phyloP scores from a whole-genome alignment of 768 basidiomycete genomes.

The Tulasnella sp. region DNA sequence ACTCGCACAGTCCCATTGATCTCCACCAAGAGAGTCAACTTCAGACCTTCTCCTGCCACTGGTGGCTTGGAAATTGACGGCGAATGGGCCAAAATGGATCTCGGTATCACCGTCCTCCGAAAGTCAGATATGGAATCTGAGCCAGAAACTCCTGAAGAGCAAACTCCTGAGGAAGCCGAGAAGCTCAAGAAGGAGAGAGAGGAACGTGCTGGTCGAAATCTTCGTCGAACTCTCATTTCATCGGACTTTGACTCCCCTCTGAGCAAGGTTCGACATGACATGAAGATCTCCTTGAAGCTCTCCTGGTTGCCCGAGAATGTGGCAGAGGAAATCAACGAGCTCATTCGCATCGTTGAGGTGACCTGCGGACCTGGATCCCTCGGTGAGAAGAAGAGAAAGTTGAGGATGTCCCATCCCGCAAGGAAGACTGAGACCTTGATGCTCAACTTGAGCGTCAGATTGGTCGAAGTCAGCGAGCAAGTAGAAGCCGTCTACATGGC shows the following conservation, averaged over 20 bases:
- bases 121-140: conserved; percentile 12
- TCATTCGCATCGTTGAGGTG: neutral
- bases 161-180: neutral
- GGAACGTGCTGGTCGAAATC: conserved; percentile 2
- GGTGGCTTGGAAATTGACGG: conserved; percentile 39
- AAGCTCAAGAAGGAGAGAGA: no score
- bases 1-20: conserved; percentile 15
- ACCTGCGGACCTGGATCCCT: neutral
- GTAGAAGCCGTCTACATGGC: conserved; percentile 10
- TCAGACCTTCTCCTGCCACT: conserved; percentile 24
- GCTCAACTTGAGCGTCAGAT: conserved; percentile 11
- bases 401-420: conserved; percentile 3
- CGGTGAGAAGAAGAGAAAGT: conserved; percentile 8
- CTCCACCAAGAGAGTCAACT: conserved; percentile 15
- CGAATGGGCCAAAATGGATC: conserved; percentile 51
- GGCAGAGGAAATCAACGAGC: neutral
- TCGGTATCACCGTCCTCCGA: conserved; percentile 37
- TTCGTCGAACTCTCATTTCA: conserved; percentile 26
- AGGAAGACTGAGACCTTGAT: conserved; percentile 7
- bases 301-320: conserved; percentile 12
- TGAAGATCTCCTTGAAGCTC: conserved; percentile 36
- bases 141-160: neutral
- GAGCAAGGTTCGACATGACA: conserved; percentile 41
- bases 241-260: conserved; percentile 43
- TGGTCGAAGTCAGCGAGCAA: conserved; percentile 3